Evolutionary conservation across 208 protist genomes (phyloP).

Genomic region (Leishmania martiniquensis): DNA sequence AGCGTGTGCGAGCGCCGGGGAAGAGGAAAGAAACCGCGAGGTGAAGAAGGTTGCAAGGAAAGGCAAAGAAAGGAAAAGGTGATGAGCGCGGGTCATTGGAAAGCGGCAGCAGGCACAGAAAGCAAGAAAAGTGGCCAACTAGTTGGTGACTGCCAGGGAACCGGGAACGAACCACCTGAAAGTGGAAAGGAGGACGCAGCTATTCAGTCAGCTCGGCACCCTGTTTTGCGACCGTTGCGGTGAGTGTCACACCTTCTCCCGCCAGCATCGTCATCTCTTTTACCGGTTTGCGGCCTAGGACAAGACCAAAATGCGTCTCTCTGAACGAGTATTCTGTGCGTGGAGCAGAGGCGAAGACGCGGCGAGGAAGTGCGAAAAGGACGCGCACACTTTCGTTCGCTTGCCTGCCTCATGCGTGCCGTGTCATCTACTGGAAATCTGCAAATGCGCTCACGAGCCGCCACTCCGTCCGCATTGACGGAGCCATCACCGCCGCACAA

Average conservation of each 20-base stretch:
- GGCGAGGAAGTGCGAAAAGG: neutral
- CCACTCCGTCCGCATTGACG: neutral
- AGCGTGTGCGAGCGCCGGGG: neutral
- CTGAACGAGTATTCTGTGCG: neutral
- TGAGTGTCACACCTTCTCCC: neutral
- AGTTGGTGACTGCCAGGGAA: neutral
- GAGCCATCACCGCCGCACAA: neutral
- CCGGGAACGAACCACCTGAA: neutral
- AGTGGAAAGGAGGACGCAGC: neutral
- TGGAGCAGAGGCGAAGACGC: neutral
- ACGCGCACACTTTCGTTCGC: neutral
- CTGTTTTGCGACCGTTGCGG: neutral
- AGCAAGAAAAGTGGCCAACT: neutral
- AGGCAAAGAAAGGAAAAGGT: neutral
- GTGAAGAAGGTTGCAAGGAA: neutral
- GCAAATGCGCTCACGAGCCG: neutral
- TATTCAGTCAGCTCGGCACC: neutral
- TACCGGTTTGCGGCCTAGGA: neutral
- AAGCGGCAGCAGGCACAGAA: conserved; percentile 5
- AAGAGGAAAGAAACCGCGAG: neutral
- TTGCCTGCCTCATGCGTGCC: neutral
- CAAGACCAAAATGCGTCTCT: neutral
- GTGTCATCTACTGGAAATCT: neutral
- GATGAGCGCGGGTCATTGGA: neutral
- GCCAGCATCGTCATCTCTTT: neutral